A percentile compares a stretch with the other conserved stretches of the same genome.
These are phyloP conservation scores for Geotrichum reessii DNA, from an alignment of 1,139 yeast species.

Conservation along the genomic window DNA sequence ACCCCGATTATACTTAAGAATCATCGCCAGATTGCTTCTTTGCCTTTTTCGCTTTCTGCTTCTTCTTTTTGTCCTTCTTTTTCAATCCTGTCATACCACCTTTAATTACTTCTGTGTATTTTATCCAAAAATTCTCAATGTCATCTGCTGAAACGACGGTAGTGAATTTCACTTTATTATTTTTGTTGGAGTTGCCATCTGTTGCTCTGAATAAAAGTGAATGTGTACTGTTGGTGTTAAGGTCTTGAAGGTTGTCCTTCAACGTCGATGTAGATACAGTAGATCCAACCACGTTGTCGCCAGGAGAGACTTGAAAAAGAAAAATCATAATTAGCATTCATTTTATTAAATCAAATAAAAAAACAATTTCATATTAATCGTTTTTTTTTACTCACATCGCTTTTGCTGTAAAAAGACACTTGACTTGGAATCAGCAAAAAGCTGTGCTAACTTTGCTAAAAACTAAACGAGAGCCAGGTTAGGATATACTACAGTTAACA, in stretches of 20 bases:
- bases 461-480: constrained; percentile 25
- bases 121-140: constrained; percentile 63
- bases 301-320: constrained; percentile 7
- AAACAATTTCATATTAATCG: background rate
- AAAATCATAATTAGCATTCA: background rate
- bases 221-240: constrained; percentile 17
- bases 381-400: constrained; percentile 26
- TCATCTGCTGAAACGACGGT: constrained; percentile 57
- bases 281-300: constrained; percentile 14
- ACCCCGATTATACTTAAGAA: background rate
- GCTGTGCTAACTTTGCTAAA: constrained; percentile 27
- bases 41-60: constrained; percentile 17
- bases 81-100: constrained; percentile 54
- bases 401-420: constrained; percentile 31
- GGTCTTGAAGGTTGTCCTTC: constrained; percentile 13
- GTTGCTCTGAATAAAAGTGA: constrained; percentile 40
- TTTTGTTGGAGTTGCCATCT: constrained; percentile 49
- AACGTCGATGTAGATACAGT: constrained; percentile 10
- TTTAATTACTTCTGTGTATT: constrained; percentile 59
- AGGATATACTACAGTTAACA: background rate
- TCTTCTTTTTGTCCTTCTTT: constrained; percentile 49
- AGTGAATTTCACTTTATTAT: constrained; percentile 49
- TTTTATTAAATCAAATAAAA: background rate
- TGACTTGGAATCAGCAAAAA: constrained; percentile 41
- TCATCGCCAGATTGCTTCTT: constrained; percentile 11